Conservation (phyloP, 345 rosid species). For the Populus simonii region DNA sequence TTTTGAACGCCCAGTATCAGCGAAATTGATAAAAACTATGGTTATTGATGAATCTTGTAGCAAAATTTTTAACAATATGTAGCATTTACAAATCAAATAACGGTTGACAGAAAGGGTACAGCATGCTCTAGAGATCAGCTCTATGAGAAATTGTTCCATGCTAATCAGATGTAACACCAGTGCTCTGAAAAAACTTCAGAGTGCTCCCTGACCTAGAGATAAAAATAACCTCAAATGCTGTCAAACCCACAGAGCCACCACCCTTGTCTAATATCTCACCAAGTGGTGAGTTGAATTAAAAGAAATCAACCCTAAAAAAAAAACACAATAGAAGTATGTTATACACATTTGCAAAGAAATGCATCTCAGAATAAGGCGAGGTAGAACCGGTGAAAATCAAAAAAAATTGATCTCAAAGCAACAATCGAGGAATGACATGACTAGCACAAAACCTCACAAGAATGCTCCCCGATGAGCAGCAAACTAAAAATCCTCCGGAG, state of each 20-base stretch:
- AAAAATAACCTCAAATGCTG: constrained; percentile 13
- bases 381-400: constrained; percentile 6
- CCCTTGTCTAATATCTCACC: constrained; percentile 27
- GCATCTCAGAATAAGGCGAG: constrained; percentile 28
- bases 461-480: constrained; percentile 10
- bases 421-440: not conserved
- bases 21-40: constrained; percentile 4
- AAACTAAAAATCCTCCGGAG: not conserved
- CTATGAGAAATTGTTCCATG: constrained; percentile 21
- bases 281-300: constrained; percentile 16
- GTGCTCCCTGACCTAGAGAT: constrained; percentile 4
- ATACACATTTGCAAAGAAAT: constrained; percentile 57
- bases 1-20: not conserved
- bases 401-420: constrained; percentile 13
- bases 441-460: constrained; percentile 4
- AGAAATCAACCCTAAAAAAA: constrained; percentile 24
- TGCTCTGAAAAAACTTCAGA: constrained; percentile 16
- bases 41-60: constrained; percentile 18
- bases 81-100: constrained; percentile 44
- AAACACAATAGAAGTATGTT: constrained; percentile 23
- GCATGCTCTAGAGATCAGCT: constrained; percentile 35
- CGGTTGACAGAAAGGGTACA: constrained; percentile 34
- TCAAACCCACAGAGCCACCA: constrained; percentile 23
- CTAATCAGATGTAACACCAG: constrained; percentile 22
- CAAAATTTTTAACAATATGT: constrained; percentile 50